Percentiles rank a stretch among this genome's conserved stretches.
Evolutionary conservation across 192 early-diverging fungal species (phyloP).

Genomic region (Rhizophagus prolifer): DNA sequence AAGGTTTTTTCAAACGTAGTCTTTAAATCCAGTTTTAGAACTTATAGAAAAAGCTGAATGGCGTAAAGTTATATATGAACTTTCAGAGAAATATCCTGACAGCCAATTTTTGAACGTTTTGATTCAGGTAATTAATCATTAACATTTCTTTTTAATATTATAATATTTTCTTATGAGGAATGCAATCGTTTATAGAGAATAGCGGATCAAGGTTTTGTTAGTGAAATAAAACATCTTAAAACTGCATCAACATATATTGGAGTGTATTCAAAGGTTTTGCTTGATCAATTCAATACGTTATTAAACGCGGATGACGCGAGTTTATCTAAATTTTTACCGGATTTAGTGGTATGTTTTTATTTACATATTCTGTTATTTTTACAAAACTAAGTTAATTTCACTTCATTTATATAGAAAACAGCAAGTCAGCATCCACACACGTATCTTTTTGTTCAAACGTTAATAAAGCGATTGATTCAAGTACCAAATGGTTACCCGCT

Average conservation of each 20-base stretch:
- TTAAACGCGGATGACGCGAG: slow-evolving; percentile 57
- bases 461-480: slow-evolving; percentile 3
- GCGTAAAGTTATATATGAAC: slow-evolving; percentile 65
- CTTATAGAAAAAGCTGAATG: slow-evolving; percentile 61
- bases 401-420: neutral
- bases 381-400: neutral
- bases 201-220: slow-evolving; percentile 61
- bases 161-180: neutral
- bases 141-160: neutral
- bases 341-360: slow-evolving; percentile 35
- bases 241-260: slow-evolving; percentile 66
- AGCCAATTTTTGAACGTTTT: slow-evolving; percentile 62
- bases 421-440: neutral
- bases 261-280: slow-evolving; percentile 64
- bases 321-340: slow-evolving; percentile 53
- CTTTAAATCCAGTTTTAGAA: neutral
- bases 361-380: neutral
- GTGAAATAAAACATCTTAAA: slow-evolving; percentile 64
- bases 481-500: slow-evolving; percentile 8
- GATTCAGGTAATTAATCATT: slow-evolving; percentile 47
- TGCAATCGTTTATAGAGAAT: slow-evolving; percentile 42
- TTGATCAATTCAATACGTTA: slow-evolving; percentile 62
- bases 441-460: slow-evolving; percentile 22
- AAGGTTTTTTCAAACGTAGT: neutral
- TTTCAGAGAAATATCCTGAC: slow-evolving; percentile 62